Base-by-base conservation (phyloP, 345 rosid genomes). In the Hirschfeldia incana region DNA sequence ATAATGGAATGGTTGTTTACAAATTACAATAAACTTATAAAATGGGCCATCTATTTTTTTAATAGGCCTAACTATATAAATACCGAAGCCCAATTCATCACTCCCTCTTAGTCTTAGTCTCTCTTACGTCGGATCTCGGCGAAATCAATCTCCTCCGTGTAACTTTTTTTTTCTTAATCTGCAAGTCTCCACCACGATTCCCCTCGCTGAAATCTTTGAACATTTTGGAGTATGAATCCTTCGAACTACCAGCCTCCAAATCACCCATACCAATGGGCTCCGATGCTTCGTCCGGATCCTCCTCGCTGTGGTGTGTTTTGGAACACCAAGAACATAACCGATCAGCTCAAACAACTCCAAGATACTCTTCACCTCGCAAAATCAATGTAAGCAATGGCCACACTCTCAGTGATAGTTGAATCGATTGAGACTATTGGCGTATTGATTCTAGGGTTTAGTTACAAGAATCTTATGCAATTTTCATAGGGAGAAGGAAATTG, bases 401-500 rank as follows among this genome's bases (percentile, higher is more conserved):
- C 65, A 21, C 67, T 9, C 0, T 34, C 26, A 27, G 37, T 59
- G 33, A 16, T 59, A 66, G 15, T 21, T 26, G 21, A 73, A 42
- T 21, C 61, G 26, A 42, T 72, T 53, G 59, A 53, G 42, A 21
- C 21, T 49, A 4, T 70, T 4, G 12, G 63, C 32, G 37, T 42
- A 39, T 29, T 29, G 32, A 21, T 57, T 21, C 5, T 4, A 44
- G 53, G 12, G 63, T 44, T 26, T 21, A 21, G 21, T 21, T 21
- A 21, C 21, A 21, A 21, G 16, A 53, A 21, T 12, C 1, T 64
- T 8, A 37, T 65, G 26, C 26, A 9, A 36, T 65, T 70, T 21
- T 57, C 32, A 27, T 66, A 76, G 98, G 95, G 87, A 89, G 82
- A 87, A 83, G 80, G 97, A 94, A 84, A 69, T 94, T 29, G 89